Percentiles rank a stretch among this genome's conserved stretches.
These are phyloP conservation scores for Rehmannia glutinosa DNA, from an alignment of 257 asterid species.

Conservation along the genomic window DNA sequence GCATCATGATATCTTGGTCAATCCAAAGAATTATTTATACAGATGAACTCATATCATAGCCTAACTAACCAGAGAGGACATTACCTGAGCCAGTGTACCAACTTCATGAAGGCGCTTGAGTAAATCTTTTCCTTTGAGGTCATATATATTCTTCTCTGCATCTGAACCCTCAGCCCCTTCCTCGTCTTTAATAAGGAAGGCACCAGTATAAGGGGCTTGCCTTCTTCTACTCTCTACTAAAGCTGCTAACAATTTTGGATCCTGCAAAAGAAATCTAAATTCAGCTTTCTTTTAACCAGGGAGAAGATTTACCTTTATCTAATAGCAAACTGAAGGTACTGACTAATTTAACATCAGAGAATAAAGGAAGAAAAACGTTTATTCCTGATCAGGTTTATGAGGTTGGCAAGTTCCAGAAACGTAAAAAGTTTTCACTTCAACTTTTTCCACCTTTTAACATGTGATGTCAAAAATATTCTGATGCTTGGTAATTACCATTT, in stretches of 20 bases:
- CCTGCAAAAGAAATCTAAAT: conserved; percentile 45
- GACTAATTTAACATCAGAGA: background rate
- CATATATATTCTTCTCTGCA: conserved; percentile 53
- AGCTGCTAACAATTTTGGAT: conserved; percentile 92
- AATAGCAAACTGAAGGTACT: background rate
- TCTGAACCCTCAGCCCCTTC: conserved; percentile 78
- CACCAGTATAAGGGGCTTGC: conserved; percentile 99
- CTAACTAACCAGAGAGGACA: conserved; percentile 14
- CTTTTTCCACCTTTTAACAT: background rate
- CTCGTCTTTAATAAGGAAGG: conserved; percentile 89
- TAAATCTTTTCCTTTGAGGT: conserved; percentile 88
- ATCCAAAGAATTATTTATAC: conserved; percentile 12
- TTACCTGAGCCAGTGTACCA: conserved; percentile 97
- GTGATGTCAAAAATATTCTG: conserved; percentile 2
- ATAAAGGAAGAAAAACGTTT: background rate
- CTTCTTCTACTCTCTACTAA: conserved; percentile 81
- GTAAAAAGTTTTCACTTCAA: background rate
- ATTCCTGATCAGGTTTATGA: background rate
- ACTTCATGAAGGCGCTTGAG: conserved; percentile 84
- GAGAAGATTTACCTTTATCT: conserved; percentile 8
- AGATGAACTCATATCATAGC: conserved; percentile 13
- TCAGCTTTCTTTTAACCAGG: conserved; percentile 9
- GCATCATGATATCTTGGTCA: conserved; percentile 36
- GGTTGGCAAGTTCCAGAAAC: background rate
- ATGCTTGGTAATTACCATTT: background rate